A percentile compares a stretch with the other conserved stretches of the same genome.
phyloP scores from a whole-genome alignment of 2,329 filamentous ascomycete species.

The Podosphaera xanthii region DNA sequence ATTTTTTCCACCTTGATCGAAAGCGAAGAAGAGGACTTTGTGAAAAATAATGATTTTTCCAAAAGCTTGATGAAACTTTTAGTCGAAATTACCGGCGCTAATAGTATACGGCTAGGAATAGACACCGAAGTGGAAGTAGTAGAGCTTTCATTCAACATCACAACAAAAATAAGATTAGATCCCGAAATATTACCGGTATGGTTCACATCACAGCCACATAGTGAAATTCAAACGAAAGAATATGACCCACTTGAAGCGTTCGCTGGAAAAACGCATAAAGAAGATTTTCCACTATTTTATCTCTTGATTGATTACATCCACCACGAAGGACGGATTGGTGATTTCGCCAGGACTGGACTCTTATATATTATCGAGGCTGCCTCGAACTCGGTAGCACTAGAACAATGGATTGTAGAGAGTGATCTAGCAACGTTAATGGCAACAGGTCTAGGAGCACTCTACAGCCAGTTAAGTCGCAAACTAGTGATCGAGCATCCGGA shows the following conservation, averaged over 20 bases:
- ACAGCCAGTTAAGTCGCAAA: constrained; percentile 48
- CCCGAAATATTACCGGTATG: constrained; percentile 72
- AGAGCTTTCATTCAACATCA: constrained; percentile 84
- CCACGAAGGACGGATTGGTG: constrained; percentile 78
- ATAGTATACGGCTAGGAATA: constrained; percentile 47
- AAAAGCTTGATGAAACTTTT: constrained; percentile 71
- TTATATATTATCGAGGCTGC: constrained; percentile 92
- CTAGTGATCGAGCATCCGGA: constrained; percentile 58
- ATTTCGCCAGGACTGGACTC: constrained; percentile 84
- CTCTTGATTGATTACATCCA: constrained; percentile 92
- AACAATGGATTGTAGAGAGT: constrained; percentile 94
- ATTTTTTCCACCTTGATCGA: constrained; percentile 87
- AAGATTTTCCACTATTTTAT: constrained; percentile 91
- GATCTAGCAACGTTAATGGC: constrained; percentile 95
- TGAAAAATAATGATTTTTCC: constrained; percentile 70
- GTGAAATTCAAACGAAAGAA: constrained; percentile 14
- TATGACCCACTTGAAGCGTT: constrained; percentile 40
- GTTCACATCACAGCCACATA: constrained; percentile 45
- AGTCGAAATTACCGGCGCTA: constrained; percentile 51
- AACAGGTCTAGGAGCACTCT: constrained; percentile 63
- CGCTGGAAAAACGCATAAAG: constrained; percentile 63
- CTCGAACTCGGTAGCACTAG: constrained; percentile 56
- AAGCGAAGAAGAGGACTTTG: constrained; percentile 86
- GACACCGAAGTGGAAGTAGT: constrained; percentile 78
- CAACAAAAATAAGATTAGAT: constrained; percentile 81